Base-by-base conservation (phyloP, 2,329 filamentous ascomycete species). In the Fusarium sp. region DNA sequence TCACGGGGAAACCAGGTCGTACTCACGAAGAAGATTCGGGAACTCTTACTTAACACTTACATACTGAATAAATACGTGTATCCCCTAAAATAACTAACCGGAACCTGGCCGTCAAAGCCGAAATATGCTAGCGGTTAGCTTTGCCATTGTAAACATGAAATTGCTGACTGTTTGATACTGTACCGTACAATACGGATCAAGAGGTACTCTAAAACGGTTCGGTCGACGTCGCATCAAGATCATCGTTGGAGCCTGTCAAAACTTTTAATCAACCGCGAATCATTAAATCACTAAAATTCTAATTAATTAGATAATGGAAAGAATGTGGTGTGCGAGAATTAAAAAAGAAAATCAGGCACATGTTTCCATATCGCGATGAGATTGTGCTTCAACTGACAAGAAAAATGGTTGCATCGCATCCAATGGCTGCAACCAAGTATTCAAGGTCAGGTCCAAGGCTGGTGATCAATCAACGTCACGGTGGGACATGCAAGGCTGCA, bases 381-480 rank as follows among this genome's bases (percentile, higher is more conserved):
- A 45, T 45, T 45, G 22, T 7, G 20, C 42, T 45, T 24, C 42
- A 45, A 45, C 18, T 37, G 34, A 37, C 29, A 51, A 20, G 45
- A 24, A 24, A 9, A 34, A 18, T 34, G 29, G 47, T 51, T 51
- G 12, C 47, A 51, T 13, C 32, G 30, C 29, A 51, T 51, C 11
- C 20, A 44, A 16, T 20, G 18, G 41, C 49, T 60, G 41, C 51
- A 57, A 27, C 41, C 48, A 25, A 25, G 30, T 56, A 51, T 45
- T 13, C 47, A 32, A 55, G 32, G 47, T 51, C 47, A 34, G 47
- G 47, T 32, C 53, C 53, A 67, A 45, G 59, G 46, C 61, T 54
- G 49, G 41, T 66, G 59, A 68, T 65, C 57, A 68, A 24, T 58
- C 45, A 63, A 67, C 62, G 67, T 73, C 72, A 74, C 60, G 30